Evolutionary conservation across 495 filamentous ascomycete species (phyloP), one percentile per base, ranked within the genome.

Genomic region (Aspergillus biplanus): DNA sequence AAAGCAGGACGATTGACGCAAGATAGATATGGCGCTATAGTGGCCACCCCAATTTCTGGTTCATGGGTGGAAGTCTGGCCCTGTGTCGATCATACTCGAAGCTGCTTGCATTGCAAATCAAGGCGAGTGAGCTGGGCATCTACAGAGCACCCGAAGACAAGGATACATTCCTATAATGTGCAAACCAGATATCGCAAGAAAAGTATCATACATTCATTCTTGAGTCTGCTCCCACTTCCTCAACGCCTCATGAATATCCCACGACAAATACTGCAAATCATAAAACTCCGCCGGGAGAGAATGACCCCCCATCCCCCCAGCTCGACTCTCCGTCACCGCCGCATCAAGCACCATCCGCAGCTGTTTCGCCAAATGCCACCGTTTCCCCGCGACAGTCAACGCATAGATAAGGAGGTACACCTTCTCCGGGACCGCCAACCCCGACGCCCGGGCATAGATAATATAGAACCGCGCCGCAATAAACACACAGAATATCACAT

Each of bases 41-140:
- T 27, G 89, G 89, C 0, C 89, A 92, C 64, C 86, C 86, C 0
- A 89, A 88, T 0, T 86, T 93, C 58, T 96, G 90, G 90, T 88
- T 87, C 71, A 88, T 91, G 69, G 92, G 90, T 0, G 91, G 92
- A 1, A 92, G 90, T 69, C 71, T 93, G 34, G 89, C 88, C 1
- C 65, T 92, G 53, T 88, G 85, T 52, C 83, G 91, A 39, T 89
- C 87, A 56, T 91, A 83, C 62, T 92, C 89, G 1, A 83, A 84
- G 60, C 67, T 90, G 48, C 66, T 93, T 65, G 91, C 89, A 9
- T 69, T 95, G 70, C 89, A 92, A 76, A 89, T 93, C 58, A 90
- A 90, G 71, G 90, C 83, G 0, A 70, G 82, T 18, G 81, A 91
- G 65, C 79, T 81, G 58, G 87, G 85, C 1, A 48, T 48, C 46